Evolutionary conservation across 768 basidiomycete genomes (phyloP).

Genomic region (Leccinellum albellum): DNA sequence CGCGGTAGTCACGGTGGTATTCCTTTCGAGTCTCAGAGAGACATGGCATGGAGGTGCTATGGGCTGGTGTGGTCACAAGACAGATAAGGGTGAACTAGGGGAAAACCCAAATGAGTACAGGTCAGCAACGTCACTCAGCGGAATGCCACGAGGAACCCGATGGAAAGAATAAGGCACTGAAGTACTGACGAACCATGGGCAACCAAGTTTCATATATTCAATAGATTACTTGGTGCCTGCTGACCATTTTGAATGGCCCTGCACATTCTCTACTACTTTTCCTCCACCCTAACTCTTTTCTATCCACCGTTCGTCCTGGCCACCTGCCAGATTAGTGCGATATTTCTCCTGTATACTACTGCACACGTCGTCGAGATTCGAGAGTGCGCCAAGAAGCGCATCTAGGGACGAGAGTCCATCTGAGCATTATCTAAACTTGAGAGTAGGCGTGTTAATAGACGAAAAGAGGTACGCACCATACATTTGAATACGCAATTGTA

Average conservation of each 20-base stretch:
- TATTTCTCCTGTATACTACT: constrained; percentile 69
- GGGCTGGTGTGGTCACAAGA: constrained; percentile 78
- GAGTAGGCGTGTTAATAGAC: not conserved
- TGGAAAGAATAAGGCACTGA: no score
- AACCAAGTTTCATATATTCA: no score
- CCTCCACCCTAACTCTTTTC: constrained; percentile 51
- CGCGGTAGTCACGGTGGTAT: constrained; percentile 65
- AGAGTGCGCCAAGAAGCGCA: constrained; percentile 72
- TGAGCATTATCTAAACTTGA: constrained; percentile 28
- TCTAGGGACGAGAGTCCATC: constrained; percentile 85
- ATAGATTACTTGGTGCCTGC: no score
- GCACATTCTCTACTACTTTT: constrained; percentile 13
- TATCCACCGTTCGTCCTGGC: constrained; percentile 61
- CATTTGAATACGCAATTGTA: constrained; percentile 99
- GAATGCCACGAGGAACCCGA: no score
- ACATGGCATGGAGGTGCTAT: constrained; percentile 64
- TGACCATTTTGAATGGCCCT: no score
- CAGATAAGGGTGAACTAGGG: constrained; percentile 64
- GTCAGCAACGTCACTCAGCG: constrained; percentile 25
- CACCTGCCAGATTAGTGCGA: constrained; percentile 49
- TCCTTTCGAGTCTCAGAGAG: constrained; percentile 43
- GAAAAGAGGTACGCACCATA: constrained; percentile 65
- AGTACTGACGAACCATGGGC: constrained; percentile 2
- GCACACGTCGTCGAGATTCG: constrained; percentile 75
- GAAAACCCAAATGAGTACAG: constrained; percentile 4